Evolutionary conservation across 805 yeast species (phyloP).

Genomic region (Wickerhamiella kazuoi): DNA sequence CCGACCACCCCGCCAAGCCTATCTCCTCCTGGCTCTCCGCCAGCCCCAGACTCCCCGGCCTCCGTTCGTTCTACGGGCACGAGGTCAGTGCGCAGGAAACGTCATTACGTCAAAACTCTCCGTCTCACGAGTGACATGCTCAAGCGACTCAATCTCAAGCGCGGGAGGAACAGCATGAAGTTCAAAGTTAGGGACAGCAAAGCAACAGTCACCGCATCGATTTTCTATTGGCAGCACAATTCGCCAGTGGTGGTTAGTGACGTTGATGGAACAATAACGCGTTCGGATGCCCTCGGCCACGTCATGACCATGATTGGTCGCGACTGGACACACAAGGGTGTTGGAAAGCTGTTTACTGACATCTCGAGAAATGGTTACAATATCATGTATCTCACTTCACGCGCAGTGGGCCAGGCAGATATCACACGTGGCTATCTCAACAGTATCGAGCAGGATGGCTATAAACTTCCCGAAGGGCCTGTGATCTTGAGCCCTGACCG

Average conservation of each 20-base stretch:
- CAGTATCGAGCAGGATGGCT: slow-evolving; percentile 62
- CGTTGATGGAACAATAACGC: slow-evolving; percentile 95
- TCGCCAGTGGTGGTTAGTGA: slow-evolving; percentile 91
- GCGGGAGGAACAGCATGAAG: slow-evolving; percentile 62
- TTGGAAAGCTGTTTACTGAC: slow-evolving; percentile 79
- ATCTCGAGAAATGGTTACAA: slow-evolving; percentile 78
- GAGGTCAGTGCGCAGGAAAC: neutral
- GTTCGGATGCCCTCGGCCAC: slow-evolving; percentile 94
- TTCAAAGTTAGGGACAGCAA: slow-evolving; percentile 73
- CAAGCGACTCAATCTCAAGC: slow-evolving; percentile 47
- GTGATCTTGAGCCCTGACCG: slow-evolving; percentile 91
- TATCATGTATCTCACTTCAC: slow-evolving; percentile 80
- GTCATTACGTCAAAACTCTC: slow-evolving; percentile 59
- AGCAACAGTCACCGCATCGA: slow-evolving; percentile 52
- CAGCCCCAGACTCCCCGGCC: slow-evolving; percentile 10
- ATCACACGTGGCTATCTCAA: slow-evolving; percentile 67
- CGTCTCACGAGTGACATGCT: slow-evolving; percentile 84
- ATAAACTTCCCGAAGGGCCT: slow-evolving; percentile 69
- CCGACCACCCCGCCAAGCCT: neutral
- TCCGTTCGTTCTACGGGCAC: neutral
- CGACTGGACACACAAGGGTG: slow-evolving; percentile 98
- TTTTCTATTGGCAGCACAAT: slow-evolving; percentile 67
- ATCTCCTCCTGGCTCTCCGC: slow-evolving; percentile 1
- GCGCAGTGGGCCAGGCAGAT: slow-evolving; percentile 92
- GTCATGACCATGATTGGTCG: slow-evolving; percentile 82